Conservation (phyloP, 805 yeast genomes). For the Ogataea degrootiae region DNA sequence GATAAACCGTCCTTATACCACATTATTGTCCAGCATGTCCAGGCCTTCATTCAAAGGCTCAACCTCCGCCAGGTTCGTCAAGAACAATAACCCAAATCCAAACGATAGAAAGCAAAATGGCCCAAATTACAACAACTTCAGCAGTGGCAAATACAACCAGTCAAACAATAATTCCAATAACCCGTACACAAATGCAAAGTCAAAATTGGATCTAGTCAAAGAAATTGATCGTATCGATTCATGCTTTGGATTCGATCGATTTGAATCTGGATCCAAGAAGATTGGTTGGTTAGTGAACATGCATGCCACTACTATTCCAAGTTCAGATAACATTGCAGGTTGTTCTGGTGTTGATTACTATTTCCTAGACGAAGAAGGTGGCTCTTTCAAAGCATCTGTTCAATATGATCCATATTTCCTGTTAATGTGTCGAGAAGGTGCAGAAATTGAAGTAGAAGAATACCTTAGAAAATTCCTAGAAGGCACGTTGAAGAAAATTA, state of each 20-base stretch:
- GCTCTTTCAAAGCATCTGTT: slow-evolving; percentile 81
- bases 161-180: background rate
- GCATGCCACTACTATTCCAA: slow-evolving; percentile 77
- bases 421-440: slow-evolving; percentile 55
- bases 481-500: slow-evolving; percentile 49
- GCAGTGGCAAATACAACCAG: slow-evolving; percentile 1
- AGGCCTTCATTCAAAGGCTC: slow-evolving; percentile 18
- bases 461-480: slow-evolving; percentile 67
- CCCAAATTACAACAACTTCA: slow-evolving; percentile 6
- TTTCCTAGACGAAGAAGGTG: slow-evolving; percentile 94
- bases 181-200: slow-evolving; percentile 11
- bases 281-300: slow-evolving; percentile 92
- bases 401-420: slow-evolving; percentile 86
- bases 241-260: slow-evolving; percentile 83
- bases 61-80: slow-evolving; percentile 24
- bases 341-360: slow-evolving; percentile 90
- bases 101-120: background rate
- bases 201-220: slow-evolving; percentile 49
- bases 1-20: background rate
- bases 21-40: slow-evolving; percentile 7
- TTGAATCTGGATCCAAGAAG: slow-evolving; percentile 61
- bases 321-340: slow-evolving; percentile 58
- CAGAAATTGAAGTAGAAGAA: slow-evolving; percentile 81
- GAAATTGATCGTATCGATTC: slow-evolving; percentile 68
- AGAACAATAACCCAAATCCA: slow-evolving; percentile 9